Percentiles rank a stretch among this genome's conserved stretches.
Conservation (phyloP, 179 eudicot genomes). For the Sideroxylon spinosum region DNA sequence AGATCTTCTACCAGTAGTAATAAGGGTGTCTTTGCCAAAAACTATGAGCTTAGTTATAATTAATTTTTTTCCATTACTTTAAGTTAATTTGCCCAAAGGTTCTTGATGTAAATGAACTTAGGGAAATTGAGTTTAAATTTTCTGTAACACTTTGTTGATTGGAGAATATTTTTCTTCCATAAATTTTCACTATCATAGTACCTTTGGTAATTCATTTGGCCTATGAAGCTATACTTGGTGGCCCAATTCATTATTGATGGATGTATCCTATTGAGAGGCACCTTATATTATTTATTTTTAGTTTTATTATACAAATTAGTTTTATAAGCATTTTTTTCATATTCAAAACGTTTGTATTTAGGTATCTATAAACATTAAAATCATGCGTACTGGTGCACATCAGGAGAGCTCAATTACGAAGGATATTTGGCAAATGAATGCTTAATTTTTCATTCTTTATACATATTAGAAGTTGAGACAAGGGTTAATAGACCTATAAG, state of each 20-base stretch:
- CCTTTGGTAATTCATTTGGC: neutral
- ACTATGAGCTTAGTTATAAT: neutral
- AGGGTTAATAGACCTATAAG: neutral
- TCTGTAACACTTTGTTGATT: neutral
- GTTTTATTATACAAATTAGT: neutral
- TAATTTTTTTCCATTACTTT: neutral
- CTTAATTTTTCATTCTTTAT: neutral
- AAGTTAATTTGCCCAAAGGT: neutral
- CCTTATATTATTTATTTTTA: neutral
- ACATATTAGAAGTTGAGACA: neutral
- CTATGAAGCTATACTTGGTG: neutral
- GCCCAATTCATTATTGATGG: neutral
- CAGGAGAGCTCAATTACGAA: neutral
- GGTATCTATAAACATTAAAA: neutral
- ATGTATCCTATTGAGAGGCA: constrained; percentile 10
- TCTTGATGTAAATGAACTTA: neutral
- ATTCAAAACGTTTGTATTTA: neutral
- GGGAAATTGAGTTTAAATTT: neutral
- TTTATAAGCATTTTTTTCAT: neutral
- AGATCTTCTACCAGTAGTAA: neutral
- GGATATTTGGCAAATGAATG: neutral
- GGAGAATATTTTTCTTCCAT: neutral
- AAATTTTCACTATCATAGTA: neutral
- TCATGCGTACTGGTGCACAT: neutral
- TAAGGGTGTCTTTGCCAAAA: neutral